Evolutionary conservation across 495 filamentous ascomycete genomes (phyloP), one percentile per base, ranked within the genome.

Genomic region (Annulohypoxylon stygium): DNA sequence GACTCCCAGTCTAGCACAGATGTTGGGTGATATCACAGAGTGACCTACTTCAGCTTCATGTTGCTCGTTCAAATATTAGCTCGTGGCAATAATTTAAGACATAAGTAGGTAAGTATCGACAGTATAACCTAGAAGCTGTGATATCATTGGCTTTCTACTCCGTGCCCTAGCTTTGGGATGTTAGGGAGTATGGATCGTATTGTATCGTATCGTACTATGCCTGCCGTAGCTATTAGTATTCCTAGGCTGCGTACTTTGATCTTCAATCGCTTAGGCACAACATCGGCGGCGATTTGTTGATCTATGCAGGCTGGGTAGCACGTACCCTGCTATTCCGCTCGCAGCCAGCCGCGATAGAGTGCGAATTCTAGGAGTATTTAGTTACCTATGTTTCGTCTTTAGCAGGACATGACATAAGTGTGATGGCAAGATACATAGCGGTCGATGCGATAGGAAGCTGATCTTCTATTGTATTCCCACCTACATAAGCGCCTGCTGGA

Each of bases 281-380:
- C 34, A 45, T 34, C 26, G 62, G 71, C 61, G 66, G 71, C 71
- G 48, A 74, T 47, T 74, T 70, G 67, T 54, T 70, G 71, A 70
- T 74, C 71, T 61, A 43, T 70, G 71, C 58, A 60, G 18, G 34
- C 45, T 66, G 57, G 71, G 67, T 70, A 70, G 61, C 41, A 66
- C 51, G 26, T 33, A 67, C 41, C 39, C 54, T 61, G 33, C 61
- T 14, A 23, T 45, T n/a, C 57, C 59, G 60, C n/a, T 53, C 11
- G 25, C 60, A 25, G 36, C 54, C 37, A 43, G 37, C 48, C 60
- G 37, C 43, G 39, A 50, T 48, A 50, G 39, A 63, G 47, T 14
- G 63, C 18, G 58, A 71, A 30, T 55, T 57, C 47, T 26, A 37
- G 68, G 58, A 10, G 18, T 16, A n/a, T 62, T n/a, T 16, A 23